Base-by-base conservation (phyloP, 2,329 filamentous ascomycete genomes). In the Orbilia javanica region DNA sequence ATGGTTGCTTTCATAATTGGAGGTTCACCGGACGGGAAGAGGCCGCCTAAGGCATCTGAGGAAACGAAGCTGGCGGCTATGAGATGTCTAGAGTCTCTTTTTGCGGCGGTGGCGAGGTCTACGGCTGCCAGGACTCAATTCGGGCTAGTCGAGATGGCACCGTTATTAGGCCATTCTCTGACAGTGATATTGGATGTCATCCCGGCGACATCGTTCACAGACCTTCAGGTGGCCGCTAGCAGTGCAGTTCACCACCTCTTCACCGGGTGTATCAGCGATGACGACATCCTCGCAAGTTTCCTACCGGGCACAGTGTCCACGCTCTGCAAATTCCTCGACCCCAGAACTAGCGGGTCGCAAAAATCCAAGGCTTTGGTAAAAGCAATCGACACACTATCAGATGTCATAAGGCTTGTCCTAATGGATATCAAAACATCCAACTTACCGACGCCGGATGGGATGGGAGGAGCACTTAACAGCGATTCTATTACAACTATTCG, bases 221-320 rank as follows among this genome's bases (percentile, higher is more conserved):
- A 88, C n/a, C 88, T 95, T 20, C 94, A 95, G 82, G 83, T 91
- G 4, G 88, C 91, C 80, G 92, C 93, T 4, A 85, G 93, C 2
- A 84, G 86, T 11, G 89, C 92, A 5, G 83, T 97, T 1, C 85
- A 88, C 63, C 85, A 88, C 0, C 85, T 96, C 6, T 89, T 90
- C 80, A 82, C 83, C 5, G 88, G 64, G 7, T 79, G 89, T 22
- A 87, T 97, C 50, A 89, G 88, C 65, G 91, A 96, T 81, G 88
- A 88, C 55, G 88, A 92, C n/a, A 89, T 92, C 1, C 86, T 97
- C 70, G 93, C 93, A 8, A 94, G 89, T 79, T 96, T 99, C 82
- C 87, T 98, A 48, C 96, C 96, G 0, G 93, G 94, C 8, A 93
- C 93, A 0, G 89, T 97, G 0, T 98, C 96, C 2, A 89, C 90